Conservation (phyloP, 257 asterid genomes). For the Nicotiana tomentosiformis region DNA sequence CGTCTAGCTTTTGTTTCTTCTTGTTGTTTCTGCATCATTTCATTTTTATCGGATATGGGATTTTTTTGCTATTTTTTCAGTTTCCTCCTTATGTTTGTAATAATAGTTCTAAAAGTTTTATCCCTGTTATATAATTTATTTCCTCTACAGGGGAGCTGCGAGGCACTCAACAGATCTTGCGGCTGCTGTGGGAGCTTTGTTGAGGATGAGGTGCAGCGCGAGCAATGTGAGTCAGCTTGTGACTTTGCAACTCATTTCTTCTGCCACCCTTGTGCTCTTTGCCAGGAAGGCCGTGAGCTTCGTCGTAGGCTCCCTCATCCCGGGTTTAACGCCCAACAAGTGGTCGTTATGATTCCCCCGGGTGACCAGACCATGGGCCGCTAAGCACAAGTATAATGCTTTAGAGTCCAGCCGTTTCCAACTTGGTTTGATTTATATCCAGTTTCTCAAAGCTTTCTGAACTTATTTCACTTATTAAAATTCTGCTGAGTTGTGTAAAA, state of each 20-base stretch:
- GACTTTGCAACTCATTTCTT: constrained; percentile 78
- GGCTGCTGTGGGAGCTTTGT: constrained; percentile 57
- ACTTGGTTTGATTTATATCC: background rate
- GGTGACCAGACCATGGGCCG: constrained; percentile 80
- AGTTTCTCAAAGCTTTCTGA: background rate
- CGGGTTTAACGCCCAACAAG: constrained; percentile 54
- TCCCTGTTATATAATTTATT: background rate
- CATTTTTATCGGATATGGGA: background rate
- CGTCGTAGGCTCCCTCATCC: constrained; percentile 97
- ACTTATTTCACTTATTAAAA: background rate
- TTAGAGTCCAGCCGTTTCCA: background rate
- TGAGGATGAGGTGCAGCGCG: constrained; percentile 71
- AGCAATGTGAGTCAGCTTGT: constrained; percentile 74
- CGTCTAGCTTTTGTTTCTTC: background rate
- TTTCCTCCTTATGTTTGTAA: background rate
- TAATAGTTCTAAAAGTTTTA: background rate
- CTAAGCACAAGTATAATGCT: background rate
- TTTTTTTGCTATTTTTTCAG: background rate
- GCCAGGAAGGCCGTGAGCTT: constrained; percentile 95
- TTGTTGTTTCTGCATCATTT: background rate
- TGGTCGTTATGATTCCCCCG: constrained; percentile 73
- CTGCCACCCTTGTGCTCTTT: constrained; percentile 88
- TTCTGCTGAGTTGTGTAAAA: background rate
- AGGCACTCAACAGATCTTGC: constrained; percentile 56
- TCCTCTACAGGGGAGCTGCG: constrained; percentile 74